These are phyloP conservation scores for Avena insularis DNA, from an alignment of 176 grass and related monocot species.

Conservation along the genomic window DNA sequence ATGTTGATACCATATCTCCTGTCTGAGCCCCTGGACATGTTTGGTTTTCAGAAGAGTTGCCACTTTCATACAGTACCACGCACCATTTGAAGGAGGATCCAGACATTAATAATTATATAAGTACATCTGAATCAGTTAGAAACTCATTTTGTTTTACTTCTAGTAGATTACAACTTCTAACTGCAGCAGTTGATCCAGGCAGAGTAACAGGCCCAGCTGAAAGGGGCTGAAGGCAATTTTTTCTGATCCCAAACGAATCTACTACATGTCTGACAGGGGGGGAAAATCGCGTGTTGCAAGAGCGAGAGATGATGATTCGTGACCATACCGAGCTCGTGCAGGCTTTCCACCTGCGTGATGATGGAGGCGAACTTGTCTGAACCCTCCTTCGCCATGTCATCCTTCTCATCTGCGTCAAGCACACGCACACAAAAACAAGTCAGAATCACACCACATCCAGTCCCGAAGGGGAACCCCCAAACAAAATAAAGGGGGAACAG, in stretches of 20 bases:
- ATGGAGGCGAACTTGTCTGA: slow-evolving; percentile 71
- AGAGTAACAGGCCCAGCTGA: neutral
- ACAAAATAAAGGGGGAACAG: neutral
- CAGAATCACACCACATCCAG: neutral
- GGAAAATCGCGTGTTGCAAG: neutral
- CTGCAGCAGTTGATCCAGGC: no score
- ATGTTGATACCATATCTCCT: neutral
- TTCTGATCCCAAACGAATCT: neutral
- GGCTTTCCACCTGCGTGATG: slow-evolving; percentile 78
- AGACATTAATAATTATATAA: neutral
- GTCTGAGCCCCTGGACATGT: neutral
- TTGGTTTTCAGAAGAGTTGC: neutral
- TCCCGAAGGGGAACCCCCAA: neutral
- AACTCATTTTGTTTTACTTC: neutral
- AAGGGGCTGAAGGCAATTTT: neutral
- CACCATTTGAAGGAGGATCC: neutral
- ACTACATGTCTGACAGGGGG: neutral
- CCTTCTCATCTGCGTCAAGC: slow-evolving; percentile 68
- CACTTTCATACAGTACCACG: neutral
- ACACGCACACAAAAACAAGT: neutral
- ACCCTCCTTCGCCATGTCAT: slow-evolving; percentile 65
- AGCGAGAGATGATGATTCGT: slow-evolving; percentile 14
- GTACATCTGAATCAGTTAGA: neutral
- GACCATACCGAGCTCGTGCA: slow-evolving; percentile 85
- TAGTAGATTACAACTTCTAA: neutral